Evolutionary conservation across 768 basidiomycete species (phyloP).

Genomic region (Psilocybe subaeruginosa): DNA sequence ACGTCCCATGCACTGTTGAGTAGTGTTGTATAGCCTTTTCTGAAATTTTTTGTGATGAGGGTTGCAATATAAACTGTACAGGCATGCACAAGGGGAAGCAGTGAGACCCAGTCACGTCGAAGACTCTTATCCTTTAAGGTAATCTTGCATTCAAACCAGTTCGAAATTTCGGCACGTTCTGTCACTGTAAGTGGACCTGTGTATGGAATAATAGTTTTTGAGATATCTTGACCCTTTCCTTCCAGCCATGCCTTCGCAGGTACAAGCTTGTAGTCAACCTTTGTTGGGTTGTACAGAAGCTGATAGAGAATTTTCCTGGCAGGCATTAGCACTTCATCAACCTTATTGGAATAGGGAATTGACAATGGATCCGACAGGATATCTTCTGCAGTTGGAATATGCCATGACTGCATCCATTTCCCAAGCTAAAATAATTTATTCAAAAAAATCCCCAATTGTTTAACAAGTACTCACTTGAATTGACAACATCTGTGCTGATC

Average conservation of each 20-base stretch:
- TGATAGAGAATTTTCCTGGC: constrained; percentile 1
- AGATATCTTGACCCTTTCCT: constrained; percentile 1
- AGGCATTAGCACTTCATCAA: constrained; percentile 17
- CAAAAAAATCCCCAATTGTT: neutral
- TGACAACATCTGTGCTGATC: constrained; percentile 6
- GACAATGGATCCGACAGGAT: constrained; percentile 23
- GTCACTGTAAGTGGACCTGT: constrained; percentile 17
- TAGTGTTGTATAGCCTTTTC: neutral
- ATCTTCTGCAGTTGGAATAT: constrained; percentile 22
- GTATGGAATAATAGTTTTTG: constrained; percentile 14
- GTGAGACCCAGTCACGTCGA: constrained; percentile 7
- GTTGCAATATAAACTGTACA: constrained; percentile 18
- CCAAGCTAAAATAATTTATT: constrained; percentile 19
- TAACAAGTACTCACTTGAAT: constrained; percentile 12
- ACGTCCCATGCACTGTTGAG: constrained; percentile 9
- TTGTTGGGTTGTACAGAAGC: constrained; percentile 11
- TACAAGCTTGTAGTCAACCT: neutral
- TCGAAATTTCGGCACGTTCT: constrained; percentile 23
- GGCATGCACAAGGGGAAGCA: constrained; percentile 16
- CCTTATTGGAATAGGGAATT: constrained; percentile 17
- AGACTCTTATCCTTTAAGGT: neutral
- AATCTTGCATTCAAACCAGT: constrained; percentile 29
- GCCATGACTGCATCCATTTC: constrained; percentile 23
- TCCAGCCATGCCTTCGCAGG: constrained; percentile 24
- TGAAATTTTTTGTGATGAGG: neutral